Evolutionary conservation across 495 filamentous ascomycete species (phyloP), one percentile per base, ranked within the genome.

Genomic region (Astrothelium macrocarpum): DNA sequence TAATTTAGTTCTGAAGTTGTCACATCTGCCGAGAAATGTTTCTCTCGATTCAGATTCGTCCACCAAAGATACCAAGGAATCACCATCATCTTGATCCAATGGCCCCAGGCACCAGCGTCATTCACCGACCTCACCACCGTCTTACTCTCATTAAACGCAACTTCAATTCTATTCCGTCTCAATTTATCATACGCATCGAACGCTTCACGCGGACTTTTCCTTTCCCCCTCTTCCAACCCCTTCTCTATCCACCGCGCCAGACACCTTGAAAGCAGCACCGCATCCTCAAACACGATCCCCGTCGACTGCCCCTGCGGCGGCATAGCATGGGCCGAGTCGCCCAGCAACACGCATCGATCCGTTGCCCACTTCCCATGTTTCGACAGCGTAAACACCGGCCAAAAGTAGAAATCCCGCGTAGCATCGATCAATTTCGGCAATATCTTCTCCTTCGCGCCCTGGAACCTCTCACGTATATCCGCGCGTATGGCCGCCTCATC

Each of bases 251-350:
- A 74, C 18, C 72, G 53, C 3, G 64, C 64, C 25, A 74, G 65
- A 36, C 81, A 75, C 12, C 79, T 49, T 14, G 80, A 76, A 66
- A 86, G 79, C 11, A 86, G 72, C 36, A 86, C 82, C 2, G 77
- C 79, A 71, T 86, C 84, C 67, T 86, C 84, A 16, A 87, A 77
- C 1, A 84, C 83, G 63, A 85, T 81, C 14, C 83, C 81, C 7
- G 82, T 84, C 18, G 78, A 80, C 71, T 87, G 83, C 49, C 84
- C 83, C 26, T 83, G 80, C 3, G 84, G 84, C 0, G 84, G 83
- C 83, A 86, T 85, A 71, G 82, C 84, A 72, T 85, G 83, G n/a
- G 82, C 82, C 46, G 82, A 78, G 72, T 85, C 82, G 11, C 82
- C 82, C 5, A 85, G 67, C 16, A 85, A 64, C 59, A 85, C 76